A percentile compares a stretch with the other conserved stretches of the same genome.
Evolutionary conservation across 768 basidiomycete genomes (phyloP).

Genomic region (Dendrothele bispora): DNA sequence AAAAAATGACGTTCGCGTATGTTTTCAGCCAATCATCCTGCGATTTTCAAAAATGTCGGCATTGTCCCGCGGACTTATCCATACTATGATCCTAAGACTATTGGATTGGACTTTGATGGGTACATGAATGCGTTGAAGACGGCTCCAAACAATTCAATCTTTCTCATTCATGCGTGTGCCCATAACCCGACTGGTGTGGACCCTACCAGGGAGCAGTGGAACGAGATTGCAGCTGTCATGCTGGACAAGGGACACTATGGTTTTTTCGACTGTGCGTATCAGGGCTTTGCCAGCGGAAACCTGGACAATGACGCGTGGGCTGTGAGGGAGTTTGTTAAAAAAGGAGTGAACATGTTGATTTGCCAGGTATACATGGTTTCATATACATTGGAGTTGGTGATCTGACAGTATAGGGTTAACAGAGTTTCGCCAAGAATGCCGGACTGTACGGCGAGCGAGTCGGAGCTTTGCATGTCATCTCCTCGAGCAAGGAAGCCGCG

Average conservation of each 20-base stretch:
- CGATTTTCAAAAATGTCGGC: constrained; percentile 89
- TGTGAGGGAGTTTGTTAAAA: constrained; percentile 81
- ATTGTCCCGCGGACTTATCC: constrained; percentile 85
- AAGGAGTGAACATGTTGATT: constrained; percentile 73
- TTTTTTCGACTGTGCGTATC: constrained; percentile 96
- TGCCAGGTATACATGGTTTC: constrained; percentile 82
- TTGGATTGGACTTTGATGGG: constrained; percentile 79
- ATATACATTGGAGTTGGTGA: no score
- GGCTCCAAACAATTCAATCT: constrained; percentile 77
- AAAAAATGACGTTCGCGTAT: neutral
- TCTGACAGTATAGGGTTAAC: no score
- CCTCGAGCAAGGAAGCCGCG: constrained; percentile 62
- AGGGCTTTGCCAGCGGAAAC: constrained; percentile 94
- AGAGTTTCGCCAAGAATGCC: constrained; percentile 98
- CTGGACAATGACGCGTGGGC: constrained; percentile 91
- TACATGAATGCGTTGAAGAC: constrained; percentile 58
- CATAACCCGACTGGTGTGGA: constrained; percentile 98
- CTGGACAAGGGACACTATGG: constrained; percentile 76
- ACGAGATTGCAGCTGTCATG: constrained; percentile 69
- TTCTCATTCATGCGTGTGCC: constrained; percentile 91
- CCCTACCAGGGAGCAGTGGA: constrained; percentile 88
- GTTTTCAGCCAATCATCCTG: constrained; percentile 78
- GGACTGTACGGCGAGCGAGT: constrained; percentile 94
- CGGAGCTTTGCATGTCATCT: constrained; percentile 88
- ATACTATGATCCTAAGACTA: constrained; percentile 92